Percentiles rank a stretch among this genome's conserved stretches.
Evolutionary conservation across 768 basidiomycete genomes (phyloP).

Genomic region (Trametopsis cervina): DNA sequence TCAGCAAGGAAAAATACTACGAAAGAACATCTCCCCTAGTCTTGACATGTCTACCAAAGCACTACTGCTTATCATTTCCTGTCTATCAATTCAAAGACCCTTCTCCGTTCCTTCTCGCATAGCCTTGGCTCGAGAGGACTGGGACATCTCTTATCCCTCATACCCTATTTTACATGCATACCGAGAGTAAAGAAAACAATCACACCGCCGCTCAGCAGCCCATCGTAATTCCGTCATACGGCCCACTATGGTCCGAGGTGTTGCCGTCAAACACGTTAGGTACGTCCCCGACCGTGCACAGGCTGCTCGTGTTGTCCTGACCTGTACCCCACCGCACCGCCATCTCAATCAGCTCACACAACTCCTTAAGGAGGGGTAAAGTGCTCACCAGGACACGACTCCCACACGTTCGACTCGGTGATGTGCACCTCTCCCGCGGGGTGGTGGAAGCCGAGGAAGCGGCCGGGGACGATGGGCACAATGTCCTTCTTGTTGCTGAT

Average conservation of each 20-base stretch:
- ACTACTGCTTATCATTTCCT: too few species aligned
- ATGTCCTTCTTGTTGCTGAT: slow-evolving; percentile 43
- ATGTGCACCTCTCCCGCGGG: slow-evolving; percentile 30
- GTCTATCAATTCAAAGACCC: too few species aligned
- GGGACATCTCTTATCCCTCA: too few species aligned
- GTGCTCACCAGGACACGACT: slow-evolving; percentile 31
- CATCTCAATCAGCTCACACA: not conserved
- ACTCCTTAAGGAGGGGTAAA: not conserved
- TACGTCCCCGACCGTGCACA: slow-evolving; percentile 48
- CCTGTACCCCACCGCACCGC: slow-evolving; percentile 25
- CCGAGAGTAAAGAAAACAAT: too few species aligned
- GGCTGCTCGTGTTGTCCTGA: slow-evolving; percentile 45
- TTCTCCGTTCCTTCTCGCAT: too few species aligned
- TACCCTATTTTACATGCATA: too few species aligned
- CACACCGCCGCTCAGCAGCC: too few species aligned
- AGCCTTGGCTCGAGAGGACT: too few species aligned
- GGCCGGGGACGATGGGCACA: slow-evolving; percentile 25
- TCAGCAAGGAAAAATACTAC: too few species aligned
- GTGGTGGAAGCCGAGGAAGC: slow-evolving; percentile 38
- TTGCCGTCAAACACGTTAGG: slow-evolving; percentile 38
- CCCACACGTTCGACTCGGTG: slow-evolving; percentile 43
- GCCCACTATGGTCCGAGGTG: slow-evolving; percentile 33
- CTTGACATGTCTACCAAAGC: too few species aligned
- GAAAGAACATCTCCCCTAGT: too few species aligned
- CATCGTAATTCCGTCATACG: slow-evolving; percentile 15